phyloP scores from a whole-genome alignment of 768 basidiomycete species.

The Rhizopogon sp. region DNA sequence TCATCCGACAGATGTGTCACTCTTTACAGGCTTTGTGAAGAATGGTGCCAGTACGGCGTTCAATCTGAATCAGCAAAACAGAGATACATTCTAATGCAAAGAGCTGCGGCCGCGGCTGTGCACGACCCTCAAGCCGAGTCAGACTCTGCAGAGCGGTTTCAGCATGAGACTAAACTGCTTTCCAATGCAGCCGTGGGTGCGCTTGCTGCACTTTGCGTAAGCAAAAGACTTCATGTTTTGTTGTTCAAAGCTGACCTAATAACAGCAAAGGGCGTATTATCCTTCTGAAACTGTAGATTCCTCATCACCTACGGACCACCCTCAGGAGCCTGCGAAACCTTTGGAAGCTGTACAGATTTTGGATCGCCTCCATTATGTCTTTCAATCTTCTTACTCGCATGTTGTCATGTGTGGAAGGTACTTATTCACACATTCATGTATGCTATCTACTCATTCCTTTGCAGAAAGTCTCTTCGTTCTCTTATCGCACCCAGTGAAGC shows the following conservation, averaged over 20 bases:
- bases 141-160: slow-evolving; percentile 53
- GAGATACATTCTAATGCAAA: slow-evolving; percentile 66
- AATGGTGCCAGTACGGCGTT: slow-evolving; percentile 87
- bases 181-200: slow-evolving; percentile 85
- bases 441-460: slow-evolving; percentile 8
- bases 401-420: slow-evolving; percentile 28
- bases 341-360: slow-evolving; percentile 49
- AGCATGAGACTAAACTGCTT: slow-evolving; percentile 64
- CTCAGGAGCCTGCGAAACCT: slow-evolving; percentile 47
- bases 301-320: slow-evolving; percentile 59
- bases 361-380: slow-evolving; percentile 65
- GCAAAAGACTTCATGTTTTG: slow-evolving; percentile 28
- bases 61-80: slow-evolving; percentile 71
- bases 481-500: slow-evolving; percentile 54
- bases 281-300: slow-evolving; percentile 49
- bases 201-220: slow-evolving; percentile 80
- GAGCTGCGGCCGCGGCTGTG: slow-evolving; percentile 49
- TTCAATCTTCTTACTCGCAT: slow-evolving; percentile 50
- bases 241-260: slow-evolving; percentile 1
- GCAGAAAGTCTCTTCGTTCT: slow-evolving; percentile 72
- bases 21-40: slow-evolving; percentile 82
- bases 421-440: slow-evolving; percentile 4
- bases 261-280: slow-evolving; percentile 75
- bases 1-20: slow-evolving; percentile 71
- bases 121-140: slow-evolving; percentile 50